Conservation (phyloP, 352 stramenopile species). For the Phytopythium kandeliae region DNA sequence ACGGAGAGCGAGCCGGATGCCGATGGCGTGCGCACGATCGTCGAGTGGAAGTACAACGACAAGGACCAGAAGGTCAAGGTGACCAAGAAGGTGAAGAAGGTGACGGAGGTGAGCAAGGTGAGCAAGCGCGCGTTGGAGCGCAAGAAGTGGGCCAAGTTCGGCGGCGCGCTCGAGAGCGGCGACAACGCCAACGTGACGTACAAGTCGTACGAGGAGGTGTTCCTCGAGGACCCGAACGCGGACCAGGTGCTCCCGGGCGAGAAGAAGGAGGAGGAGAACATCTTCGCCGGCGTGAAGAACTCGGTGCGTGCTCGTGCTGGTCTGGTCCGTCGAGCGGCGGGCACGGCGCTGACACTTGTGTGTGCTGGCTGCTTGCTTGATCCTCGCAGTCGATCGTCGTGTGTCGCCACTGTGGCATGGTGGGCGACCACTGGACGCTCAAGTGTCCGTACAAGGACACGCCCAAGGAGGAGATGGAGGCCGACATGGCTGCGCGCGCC, state of each 20-base stretch:
- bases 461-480: constrained; percentile 66
- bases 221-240: constrained; percentile 79
- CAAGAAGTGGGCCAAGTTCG: constrained; percentile 84
- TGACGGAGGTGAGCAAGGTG: constrained; percentile 74
- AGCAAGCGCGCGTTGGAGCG: constrained; percentile 83
- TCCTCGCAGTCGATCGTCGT: constrained; percentile 64
- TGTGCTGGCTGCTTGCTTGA: not conserved
- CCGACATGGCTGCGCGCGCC: constrained; percentile 56
- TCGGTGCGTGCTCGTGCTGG: constrained; percentile 17
- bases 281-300: constrained; percentile 84
- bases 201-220: constrained; percentile 76
- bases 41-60: constrained; percentile 90
- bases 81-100: constrained; percentile 88
- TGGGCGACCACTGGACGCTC: constrained; percentile 87
- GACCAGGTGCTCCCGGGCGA: constrained; percentile 83
- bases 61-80: constrained; percentile 87
- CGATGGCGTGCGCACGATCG: constrained; percentile 77
- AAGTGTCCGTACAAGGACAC: constrained; percentile 91
- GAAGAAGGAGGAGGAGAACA: constrained; percentile 88
- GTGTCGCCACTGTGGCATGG: constrained; percentile 88
- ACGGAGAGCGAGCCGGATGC: constrained; percentile 79
- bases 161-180: constrained; percentile 54
- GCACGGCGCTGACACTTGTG: not conserved
- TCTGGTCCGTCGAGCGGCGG: too few relatives aligned
- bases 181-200: constrained; percentile 87